Base-by-base conservation (phyloP, 139 green algal species). In the Chlorella sp. region DNA sequence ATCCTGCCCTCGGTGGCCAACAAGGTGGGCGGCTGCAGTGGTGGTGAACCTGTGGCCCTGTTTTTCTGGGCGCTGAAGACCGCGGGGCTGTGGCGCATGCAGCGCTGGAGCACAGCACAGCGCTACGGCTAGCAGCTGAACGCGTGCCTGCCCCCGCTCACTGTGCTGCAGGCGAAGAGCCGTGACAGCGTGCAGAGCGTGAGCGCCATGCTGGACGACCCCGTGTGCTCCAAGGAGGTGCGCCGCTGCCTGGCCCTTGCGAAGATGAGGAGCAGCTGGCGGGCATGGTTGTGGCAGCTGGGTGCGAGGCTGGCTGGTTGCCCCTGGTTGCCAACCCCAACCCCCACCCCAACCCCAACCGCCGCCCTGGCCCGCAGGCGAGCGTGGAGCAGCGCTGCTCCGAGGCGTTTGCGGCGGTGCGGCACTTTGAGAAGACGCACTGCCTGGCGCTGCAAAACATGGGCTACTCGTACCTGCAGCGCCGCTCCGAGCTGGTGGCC, bases 321-420 rank as follows among this genome's bases (percentile, higher is more conserved):
- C 46, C 16, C 24, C 51, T 60, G 51, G 13, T 3, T 60, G 51
- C 51, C 51, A 24, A 60, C 51, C 51, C 51, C 51, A 24, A 11
- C 24, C 51, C 24, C 11, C 51, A 24, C 51, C 51, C 51, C 51
- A 11, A 60, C 2, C 51, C 9, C 51, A 11, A 60, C 51, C 51
- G 11, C 51, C 14, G n/a, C 16, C 13, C 95, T 69, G 56, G 30
- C 40, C 79, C 87, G 46, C 83, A 88, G 76, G 64, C 85, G 24
- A 79, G 86, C 4, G 85, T 94, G 68, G 91, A 95, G 64, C 40
- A 58, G 76, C 89, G 93, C 30, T 97, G 94, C 83, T 87, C 44
- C 43, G 94, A 97, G 81, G 94, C 94, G 1, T 96, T 96, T 86
- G 87, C 82, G 54, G 92, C 92, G 40, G 93, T 97, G 64, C 89